Percentiles rank a stretch among this genome's conserved stretches.
Conservation (phyloP, 371 early-diverging fungal species). For the Cokeromyces recurvatus region DNA sequence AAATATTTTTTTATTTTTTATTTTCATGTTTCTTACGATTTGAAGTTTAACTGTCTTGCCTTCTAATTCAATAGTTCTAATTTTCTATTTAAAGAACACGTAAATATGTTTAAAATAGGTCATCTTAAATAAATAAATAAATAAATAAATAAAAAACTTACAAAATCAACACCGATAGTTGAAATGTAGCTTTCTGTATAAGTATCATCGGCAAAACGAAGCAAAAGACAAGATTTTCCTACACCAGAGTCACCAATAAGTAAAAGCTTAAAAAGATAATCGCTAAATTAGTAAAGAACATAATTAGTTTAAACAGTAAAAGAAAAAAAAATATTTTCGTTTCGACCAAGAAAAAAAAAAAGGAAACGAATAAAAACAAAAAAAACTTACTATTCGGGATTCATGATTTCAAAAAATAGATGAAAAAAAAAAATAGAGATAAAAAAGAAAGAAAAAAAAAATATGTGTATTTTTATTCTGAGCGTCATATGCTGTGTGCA, state of each 20-base stretch:
- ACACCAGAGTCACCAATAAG: conserved; percentile 99
- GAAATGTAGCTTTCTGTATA: conserved; percentile 97
- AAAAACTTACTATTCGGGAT: conserved; percentile 37
- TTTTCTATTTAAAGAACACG: too few species aligned
- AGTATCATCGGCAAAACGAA: conserved; percentile 98
- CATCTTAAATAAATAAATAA: too few species aligned
- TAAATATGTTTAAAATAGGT: too few species aligned
- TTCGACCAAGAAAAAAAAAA: too few species aligned
- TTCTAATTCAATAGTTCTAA: conserved; percentile 97
- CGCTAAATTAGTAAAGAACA: conserved; percentile 43
- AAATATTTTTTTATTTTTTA: too few species aligned
- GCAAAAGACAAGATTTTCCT: conserved; percentile 97
- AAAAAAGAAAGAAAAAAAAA: too few species aligned
- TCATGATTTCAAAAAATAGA: too few species aligned
- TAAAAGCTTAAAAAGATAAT: conserved; percentile 98
- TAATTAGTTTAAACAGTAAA: neutral
- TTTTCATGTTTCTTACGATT: conserved; percentile 59
- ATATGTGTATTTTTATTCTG: too few species aligned
- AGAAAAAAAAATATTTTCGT: too few species aligned
- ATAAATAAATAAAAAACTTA: conserved; percentile 42
- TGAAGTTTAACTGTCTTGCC: conserved; percentile 98
- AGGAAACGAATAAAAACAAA: too few species aligned
- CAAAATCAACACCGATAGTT: conserved; percentile 98
- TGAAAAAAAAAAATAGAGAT: too few species aligned
- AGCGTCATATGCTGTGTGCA: too few species aligned